Base-by-base conservation (phyloP, 2,329 filamentous ascomycete species). In the Aureobasidium sp. region DNA sequence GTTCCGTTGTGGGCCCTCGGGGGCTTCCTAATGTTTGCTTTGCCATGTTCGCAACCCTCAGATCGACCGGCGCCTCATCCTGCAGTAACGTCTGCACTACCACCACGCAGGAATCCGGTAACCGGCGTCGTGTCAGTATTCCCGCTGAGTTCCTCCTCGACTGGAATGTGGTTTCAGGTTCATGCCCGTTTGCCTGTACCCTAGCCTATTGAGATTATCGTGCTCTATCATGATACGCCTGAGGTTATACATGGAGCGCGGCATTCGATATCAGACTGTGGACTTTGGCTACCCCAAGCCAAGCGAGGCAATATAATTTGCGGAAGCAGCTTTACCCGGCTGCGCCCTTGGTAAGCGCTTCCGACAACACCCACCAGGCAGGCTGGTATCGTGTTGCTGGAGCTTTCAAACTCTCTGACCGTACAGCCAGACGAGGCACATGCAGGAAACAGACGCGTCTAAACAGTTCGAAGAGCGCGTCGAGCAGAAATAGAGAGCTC, bases 81-180 rank as follows among this genome's bases (percentile, higher is more conserved):
- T 48, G 56, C 56, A 48, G 50, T 42, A 54, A 42, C 39, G 27
- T 57, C 57, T 60, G 57, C 57, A 50, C 57, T 60, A 60, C 57
- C 57, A 60, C 22, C 44, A 42, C 45, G 35, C 57, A 60, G 57
- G 57, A 60, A 49, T 50, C 45, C 57, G 57, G 57, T 42, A 59
- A 39, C 54, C 42, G 44, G 44, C 54, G 54, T 39, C 24, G 54
- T 44, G 54, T 48, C 54, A 48, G 54, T 59, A 29, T 59, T 45
- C 42, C 31, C 42, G 54, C 54, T 59, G 42, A 39, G 42, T 1
- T 29, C 31, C 54, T 39, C 44, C 11, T 48, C 33, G n/a, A 39
- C 22, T 50, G 44, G 57, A 50, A 29, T 48, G 44, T 60, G 57
- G 57, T 60, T 60, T 58, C 54, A 58, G n/a, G 42, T 48, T 39